Evolutionary conservation across 116 monocot species (phyloP).

Genomic region (Posidonia oceanica): DNA sequence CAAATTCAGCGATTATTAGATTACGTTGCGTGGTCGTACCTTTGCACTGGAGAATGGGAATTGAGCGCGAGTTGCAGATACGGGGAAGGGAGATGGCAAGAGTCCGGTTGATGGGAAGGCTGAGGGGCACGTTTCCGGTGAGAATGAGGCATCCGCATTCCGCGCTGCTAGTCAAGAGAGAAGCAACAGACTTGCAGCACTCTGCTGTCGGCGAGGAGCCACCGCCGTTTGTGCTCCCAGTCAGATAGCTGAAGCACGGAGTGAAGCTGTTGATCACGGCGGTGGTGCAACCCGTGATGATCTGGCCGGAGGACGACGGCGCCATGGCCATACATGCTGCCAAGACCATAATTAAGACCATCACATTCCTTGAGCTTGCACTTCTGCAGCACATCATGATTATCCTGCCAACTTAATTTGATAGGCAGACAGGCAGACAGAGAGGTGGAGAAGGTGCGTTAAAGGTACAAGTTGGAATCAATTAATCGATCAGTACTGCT

Average conservation of each 20-base stretch:
- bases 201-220: constrained; percentile 38
- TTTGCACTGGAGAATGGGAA: constrained; percentile 57
- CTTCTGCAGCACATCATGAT: no score
- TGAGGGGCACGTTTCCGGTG: constrained; percentile 52
- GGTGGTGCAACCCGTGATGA: constrained; percentile 8
- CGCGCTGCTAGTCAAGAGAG: constrained; percentile 18
- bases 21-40: constrained; percentile 7
- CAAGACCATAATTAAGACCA: background rate
- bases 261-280: constrained; percentile 15
- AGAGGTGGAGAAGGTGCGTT: no score
- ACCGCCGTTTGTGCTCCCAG: constrained; percentile 9
- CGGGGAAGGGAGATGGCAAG: constrained; percentile 41
- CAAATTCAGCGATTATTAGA: background rate
- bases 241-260: constrained; percentile 19
- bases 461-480: no score
- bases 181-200: constrained; percentile 37
- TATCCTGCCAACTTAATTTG: no score
- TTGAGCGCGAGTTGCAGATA: constrained; percentile 22
- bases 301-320: background rate
- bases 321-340: background rate
- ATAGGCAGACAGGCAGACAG: no score
- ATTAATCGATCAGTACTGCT: no score
- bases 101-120: constrained; percentile 42
- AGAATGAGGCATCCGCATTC: constrained; percentile 55
- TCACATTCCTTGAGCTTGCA: no score